These are phyloP conservation scores for Scedosporium dehoogii DNA, from an alignment of 2,329 filamentous ascomycete species.

Conservation along the genomic window DNA sequence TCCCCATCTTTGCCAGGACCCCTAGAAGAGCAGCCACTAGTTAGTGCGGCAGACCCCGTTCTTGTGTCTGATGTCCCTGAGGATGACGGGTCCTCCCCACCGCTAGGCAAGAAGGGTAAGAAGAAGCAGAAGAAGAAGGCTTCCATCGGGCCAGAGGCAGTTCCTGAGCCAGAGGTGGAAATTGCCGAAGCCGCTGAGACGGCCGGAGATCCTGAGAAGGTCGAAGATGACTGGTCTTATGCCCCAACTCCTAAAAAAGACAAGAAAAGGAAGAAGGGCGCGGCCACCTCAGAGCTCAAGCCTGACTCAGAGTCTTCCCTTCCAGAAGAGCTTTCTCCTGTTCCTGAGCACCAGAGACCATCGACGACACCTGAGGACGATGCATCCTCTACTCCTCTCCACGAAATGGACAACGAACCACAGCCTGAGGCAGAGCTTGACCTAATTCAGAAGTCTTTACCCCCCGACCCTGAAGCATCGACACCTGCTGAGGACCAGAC, in stretches of 20 bases:
- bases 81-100: not conserved
- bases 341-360: not conserved
- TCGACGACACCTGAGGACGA: not conserved
- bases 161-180: not conserved
- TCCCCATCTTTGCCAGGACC: too few relatives aligned
- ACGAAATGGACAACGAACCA: constrained; percentile 12
- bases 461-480: too few relatives aligned
- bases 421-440: too few relatives aligned
- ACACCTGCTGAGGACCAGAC: too few relatives aligned
- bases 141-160: not conserved
- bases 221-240: not conserved
- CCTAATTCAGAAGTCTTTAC: too few relatives aligned
- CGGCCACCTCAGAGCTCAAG: constrained; percentile 2
- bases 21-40: too few relatives aligned
- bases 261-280: constrained; percentile 10
- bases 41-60: too few relatives aligned
- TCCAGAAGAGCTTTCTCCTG: not conserved
- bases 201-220: not conserved
- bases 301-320: not conserved
- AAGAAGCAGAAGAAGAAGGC: constrained; percentile 9
- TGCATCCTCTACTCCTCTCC: not conserved
- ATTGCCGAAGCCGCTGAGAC: not conserved
- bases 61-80: too few relatives aligned
- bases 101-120: constrained; percentile 10
- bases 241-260: constrained; percentile 3